Base-by-base conservation (phyloP, 1,284 basidiomycete genomes). In the Ganoderma sp. region DNA sequence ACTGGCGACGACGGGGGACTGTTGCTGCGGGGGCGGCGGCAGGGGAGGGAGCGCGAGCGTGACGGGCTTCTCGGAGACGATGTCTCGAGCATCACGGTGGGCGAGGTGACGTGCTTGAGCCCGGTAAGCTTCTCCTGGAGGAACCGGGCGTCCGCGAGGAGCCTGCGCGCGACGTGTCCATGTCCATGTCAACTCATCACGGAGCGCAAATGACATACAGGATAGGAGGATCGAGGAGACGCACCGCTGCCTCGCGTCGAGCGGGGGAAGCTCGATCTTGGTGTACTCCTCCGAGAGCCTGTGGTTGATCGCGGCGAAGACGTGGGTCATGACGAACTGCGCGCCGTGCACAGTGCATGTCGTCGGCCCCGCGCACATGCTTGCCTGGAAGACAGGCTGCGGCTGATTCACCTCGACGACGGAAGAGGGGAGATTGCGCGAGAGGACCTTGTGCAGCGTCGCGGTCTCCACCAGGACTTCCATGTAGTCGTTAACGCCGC, bases 391-490 rank as follows among this genome's bases (percentile, higher is more conserved):
- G 34, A 34, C 3, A 32, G 32, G 32, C 32, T 32, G 32, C 25
- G 41, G 48, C n/a, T 34, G 37, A 25, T 42, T 79, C 74, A 94
- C 92, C 87, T 96, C 93, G 59, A 97, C 93, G 17, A 94, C 87
- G 28, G 86, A 84, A 43, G 84, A 79, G 6, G 92, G 84, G 32
- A 99, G 84, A 79, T 98, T 99, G 68, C 97, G 93, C 64, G 93
- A 94, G 61, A 99, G 84, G 54, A 99, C 97, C 79, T 97, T 99
- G 83, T 99, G 95, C 62, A 99, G 85, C 34, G 96, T 98, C 65
- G 95, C 91, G 4, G 97, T 97, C 81, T 99, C 97, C 75, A 96
- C 90, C 45, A 99, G 85, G 70, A 96, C 85, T 73, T 96, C 91
- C 84, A 97, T 95, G 80, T 99, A 98, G 34, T 88, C 85, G 77